Base-by-base conservation (phyloP, 208 protist species). In the Wallacemonas collosoma region DNA sequence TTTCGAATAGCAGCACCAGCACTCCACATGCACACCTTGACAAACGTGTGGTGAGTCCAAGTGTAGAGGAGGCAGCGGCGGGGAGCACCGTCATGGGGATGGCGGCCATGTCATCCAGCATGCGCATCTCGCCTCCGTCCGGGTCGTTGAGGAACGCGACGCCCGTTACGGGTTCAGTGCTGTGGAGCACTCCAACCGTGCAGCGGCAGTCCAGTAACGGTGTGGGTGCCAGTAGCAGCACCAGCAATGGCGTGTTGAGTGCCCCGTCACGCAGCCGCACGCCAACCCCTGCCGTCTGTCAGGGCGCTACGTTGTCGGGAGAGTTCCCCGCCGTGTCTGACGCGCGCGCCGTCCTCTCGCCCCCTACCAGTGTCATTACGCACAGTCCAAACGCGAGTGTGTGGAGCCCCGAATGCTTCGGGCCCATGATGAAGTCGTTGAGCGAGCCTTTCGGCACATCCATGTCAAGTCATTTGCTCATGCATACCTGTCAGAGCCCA, bases 401-500 rank as follows among this genome's bases (percentile, higher is more conserved):
- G 12, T 65, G 60, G 60, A 65, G 17, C 60, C 8, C 11, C 4
- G 60, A 65, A 0, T 48, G 15, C 60, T 65, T 65, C 36, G 60
- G 60, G 12, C 38, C 60, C 41, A 65, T 65, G 60, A 51, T 65
- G 41, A 44, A 36, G 60, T 65, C 60, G 41, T 11, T 65, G 14
- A 36, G 26, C 60, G 60, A 65, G 6, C 53, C 53, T 5, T 57
- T 57, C 14, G 1, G 9, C 15, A 57, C 14, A 6, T 57, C 53
- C 26, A 26, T 26, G 26, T 26, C 26, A 26, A 26, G 26, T 26
- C 26, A 26, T 26, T 26, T 26, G 26, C 26, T 26, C 26, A 26
- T 26, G 26, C 26, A 36, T 0, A 6, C 15, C 17, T 35, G 53
- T 36, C 53, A 17, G 14, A 38, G 9, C 9, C 26, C 15, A 36